Percentiles rank a stretch among this genome's conserved stretches.
Evolutionary conservation across 129 eudicot genomes (phyloP).

Genomic region (Ambrosia trifida): DNA sequence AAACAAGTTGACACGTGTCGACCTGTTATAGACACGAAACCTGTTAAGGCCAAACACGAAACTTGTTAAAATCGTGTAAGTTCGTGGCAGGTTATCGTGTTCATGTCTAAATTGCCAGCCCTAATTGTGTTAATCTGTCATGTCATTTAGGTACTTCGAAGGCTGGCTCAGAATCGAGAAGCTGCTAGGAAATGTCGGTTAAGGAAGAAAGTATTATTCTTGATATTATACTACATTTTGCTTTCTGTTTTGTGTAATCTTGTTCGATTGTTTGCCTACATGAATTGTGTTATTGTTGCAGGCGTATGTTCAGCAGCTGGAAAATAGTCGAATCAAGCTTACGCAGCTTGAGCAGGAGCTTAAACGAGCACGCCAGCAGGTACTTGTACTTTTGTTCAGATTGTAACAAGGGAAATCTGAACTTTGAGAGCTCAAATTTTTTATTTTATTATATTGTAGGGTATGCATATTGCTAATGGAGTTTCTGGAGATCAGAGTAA

Average conservation of each 20-base stretch:
- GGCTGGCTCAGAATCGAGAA: conserved; percentile 98
- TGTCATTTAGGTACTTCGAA: conserved; percentile 57
- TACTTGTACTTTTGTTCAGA: conserved; percentile 1
- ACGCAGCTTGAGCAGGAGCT: conserved; percentile 85
- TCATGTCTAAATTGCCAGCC: too few relatives aligned
- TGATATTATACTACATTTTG: neutral
- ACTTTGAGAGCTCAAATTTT: neutral
- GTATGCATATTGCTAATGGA: conserved; percentile 49
- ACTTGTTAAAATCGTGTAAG: too few relatives aligned
- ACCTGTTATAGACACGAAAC: too few relatives aligned
- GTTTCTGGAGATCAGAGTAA: conserved; percentile 52
- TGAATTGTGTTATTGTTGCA: conserved; percentile 26
- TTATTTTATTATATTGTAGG: conserved; percentile 36
- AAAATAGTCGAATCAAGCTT: conserved; percentile 74
- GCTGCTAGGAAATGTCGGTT: conserved; percentile 93
- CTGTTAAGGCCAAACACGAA: too few relatives aligned
- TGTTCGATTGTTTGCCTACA: conserved; percentile 12
- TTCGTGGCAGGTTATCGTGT: too few relatives aligned
- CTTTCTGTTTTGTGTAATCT: neutral
- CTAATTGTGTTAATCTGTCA: neutral
- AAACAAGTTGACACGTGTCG: too few relatives aligned
- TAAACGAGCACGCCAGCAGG: conserved; percentile 86
- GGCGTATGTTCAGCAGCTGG: conserved; percentile 99
- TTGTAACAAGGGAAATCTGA: neutral
- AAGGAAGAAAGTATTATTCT: conserved; percentile 74